These are phyloP conservation scores for Microcos paniculata DNA, from an alignment of 345 rosid species.

Conservation along the genomic window DNA sequence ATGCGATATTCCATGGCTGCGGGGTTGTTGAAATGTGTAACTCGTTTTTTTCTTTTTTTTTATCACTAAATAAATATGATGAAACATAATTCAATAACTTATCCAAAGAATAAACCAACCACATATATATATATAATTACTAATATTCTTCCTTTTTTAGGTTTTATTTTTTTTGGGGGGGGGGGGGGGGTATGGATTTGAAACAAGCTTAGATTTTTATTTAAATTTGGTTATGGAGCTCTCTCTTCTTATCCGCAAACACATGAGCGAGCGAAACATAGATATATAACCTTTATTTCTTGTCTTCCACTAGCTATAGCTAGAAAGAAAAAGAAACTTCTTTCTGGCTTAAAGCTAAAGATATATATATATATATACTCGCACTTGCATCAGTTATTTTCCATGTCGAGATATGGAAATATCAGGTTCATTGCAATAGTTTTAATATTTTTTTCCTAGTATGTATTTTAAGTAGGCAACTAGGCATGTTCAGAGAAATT, in stretches of 20 bases:
- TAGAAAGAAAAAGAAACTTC: not conserved
- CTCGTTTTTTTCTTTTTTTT: too few relatives aligned
- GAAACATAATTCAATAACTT: too few relatives aligned
- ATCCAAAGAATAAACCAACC: too few relatives aligned
- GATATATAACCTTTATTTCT: not conserved
- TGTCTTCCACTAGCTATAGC: not conserved
- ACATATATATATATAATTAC: too few relatives aligned
- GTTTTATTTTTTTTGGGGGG: not conserved
- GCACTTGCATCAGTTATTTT: not conserved
- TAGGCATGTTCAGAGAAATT: slow-evolving; percentile 7
- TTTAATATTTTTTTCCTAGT: too few relatives aligned
- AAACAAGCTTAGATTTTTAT: not conserved
- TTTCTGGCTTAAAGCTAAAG: slow-evolving; percentile 8
- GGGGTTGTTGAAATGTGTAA: too few relatives aligned
- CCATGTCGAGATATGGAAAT: not conserved
- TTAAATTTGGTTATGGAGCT: not conserved
- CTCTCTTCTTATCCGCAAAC: not conserved
- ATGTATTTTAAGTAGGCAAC: too few relatives aligned
- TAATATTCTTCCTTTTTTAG: not conserved
- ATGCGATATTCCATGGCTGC: too few relatives aligned
- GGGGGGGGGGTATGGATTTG: not conserved
- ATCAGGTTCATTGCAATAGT: not conserved
- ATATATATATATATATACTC: not conserved
- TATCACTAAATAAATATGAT: too few relatives aligned
- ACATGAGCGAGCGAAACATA: not conserved